Evolutionary conservation across 1,284 basidiomycete genomes (phyloP).

Genomic region (Macrocybe sp.): DNA sequence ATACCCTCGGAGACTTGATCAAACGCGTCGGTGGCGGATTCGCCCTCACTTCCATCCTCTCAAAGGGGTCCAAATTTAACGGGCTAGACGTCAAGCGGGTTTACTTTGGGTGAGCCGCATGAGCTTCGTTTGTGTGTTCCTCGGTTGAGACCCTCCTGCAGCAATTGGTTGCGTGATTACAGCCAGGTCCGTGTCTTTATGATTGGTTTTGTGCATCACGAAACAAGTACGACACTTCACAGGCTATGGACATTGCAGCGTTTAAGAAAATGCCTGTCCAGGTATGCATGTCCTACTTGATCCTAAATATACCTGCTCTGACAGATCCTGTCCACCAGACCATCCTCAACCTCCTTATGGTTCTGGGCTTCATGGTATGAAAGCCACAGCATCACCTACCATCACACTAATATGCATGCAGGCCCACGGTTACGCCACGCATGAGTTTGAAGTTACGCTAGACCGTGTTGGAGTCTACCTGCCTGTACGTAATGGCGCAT

Average conservation of each 20-base stretch:
- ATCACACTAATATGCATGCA: conserved; percentile 23
- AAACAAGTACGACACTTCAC: conserved; percentile 20
- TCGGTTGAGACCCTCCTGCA: conserved; percentile 16
- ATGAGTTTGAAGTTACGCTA: conserved; percentile 87
- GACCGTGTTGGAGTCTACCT: conserved; percentile 88
- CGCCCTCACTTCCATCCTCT: conserved; percentile 54
- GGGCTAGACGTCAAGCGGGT: conserved; percentile 72
- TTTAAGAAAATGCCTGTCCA: conserved; percentile 71
- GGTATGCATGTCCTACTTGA: conserved; percentile 29
- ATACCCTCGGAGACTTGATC: conserved; percentile 56
- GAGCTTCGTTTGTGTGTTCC: neutral
- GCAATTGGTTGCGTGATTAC: conserved; percentile 82
- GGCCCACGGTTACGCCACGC: conserved; percentile 82
- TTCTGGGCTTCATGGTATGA: conserved; percentile 75
- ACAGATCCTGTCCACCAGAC: conserved; percentile 40
- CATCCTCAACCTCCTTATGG: conserved; percentile 86
- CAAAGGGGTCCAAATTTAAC: conserved; percentile 68
- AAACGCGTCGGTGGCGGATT: conserved; percentile 63
- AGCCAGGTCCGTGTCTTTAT: conserved; percentile 45
- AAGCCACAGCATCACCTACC: neutral
- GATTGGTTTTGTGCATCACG: neutral
- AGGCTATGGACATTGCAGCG: conserved; percentile 83
- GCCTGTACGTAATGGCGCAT: conserved; percentile 41
- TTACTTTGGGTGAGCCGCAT: conserved; percentile 62
- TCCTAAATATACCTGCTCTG: neutral